phyloP scores from a whole-genome alignment of 2,329 filamentous ascomycete species.

The Sporothrix euskadiensis region DNA sequence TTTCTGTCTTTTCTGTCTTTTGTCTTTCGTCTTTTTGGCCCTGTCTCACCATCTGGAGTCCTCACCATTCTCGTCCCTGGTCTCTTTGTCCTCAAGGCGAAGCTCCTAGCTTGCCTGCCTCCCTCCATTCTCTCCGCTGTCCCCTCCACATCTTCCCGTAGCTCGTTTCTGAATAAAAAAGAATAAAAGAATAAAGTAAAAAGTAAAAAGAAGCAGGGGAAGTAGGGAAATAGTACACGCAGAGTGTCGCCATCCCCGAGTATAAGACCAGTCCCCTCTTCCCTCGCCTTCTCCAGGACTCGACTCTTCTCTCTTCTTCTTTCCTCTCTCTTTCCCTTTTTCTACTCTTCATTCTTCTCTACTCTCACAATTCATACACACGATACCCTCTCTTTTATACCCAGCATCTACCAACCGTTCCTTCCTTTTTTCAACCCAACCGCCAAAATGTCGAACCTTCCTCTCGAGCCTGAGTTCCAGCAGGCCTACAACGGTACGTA shows the following conservation, averaged over 20 bases:
- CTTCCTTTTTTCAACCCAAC: neutral
- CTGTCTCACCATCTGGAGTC: slow-evolving; percentile 1
- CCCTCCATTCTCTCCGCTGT: neutral
- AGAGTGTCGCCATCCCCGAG: slow-evolving; percentile 11
- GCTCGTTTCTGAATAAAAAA: neutral
- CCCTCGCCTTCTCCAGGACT: slow-evolving; percentile 5
- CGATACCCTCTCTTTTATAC: neutral
- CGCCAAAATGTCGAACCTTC: slow-evolving; percentile 74
- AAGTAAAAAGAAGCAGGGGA: neutral
- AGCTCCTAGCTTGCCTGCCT: slow-evolving; percentile 1
- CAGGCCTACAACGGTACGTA: slow-evolving; percentile 90
- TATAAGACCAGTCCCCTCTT: slow-evolving; percentile 26
- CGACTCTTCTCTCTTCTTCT: slow-evolving; percentile 9
- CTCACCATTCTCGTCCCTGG: neutral
- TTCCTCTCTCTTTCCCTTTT: neutral
- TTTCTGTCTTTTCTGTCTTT: slow-evolving; percentile 10
- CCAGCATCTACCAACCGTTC: neutral
- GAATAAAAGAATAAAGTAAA: neutral
- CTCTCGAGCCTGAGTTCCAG: slow-evolving; percentile 93
- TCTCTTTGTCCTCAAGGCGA: slow-evolving; percentile 18
- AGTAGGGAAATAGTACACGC: neutral
- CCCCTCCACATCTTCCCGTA: slow-evolving; percentile 12
- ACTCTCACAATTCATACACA: neutral
- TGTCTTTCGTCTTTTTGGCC: neutral
- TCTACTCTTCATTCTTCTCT: neutral